Conservation (phyloP, 805 yeast genomes). For the Lipomyces kockii region DNA sequence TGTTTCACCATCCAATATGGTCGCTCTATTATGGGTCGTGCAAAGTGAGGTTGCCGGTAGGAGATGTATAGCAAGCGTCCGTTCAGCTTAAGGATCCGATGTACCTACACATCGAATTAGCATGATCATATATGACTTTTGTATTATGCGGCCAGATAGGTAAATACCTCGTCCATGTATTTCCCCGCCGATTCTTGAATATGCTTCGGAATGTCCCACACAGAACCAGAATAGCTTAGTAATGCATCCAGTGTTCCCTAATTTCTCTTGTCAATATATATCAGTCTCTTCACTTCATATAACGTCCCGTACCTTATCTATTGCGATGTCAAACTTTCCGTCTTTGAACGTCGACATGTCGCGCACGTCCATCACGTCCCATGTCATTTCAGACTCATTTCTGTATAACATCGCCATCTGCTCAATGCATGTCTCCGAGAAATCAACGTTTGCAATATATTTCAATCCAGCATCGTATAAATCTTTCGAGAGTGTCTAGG, state of each 20-base stretch:
- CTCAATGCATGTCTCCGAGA: slow-evolving; percentile 38
- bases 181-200: slow-evolving; percentile 30
- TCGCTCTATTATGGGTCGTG: slow-evolving; percentile 36
- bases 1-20: slow-evolving; percentile 33
- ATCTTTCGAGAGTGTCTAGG: slow-evolving; percentile 39
- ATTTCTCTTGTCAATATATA: not conserved
- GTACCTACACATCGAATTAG: slow-evolving; percentile 11
- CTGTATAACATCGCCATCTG: slow-evolving; percentile 33
- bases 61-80: slow-evolving; percentile 39
- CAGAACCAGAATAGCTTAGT: slow-evolving; percentile 40
- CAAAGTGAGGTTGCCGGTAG: slow-evolving; percentile 42
- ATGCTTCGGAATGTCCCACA: slow-evolving; percentile 40
- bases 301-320: slow-evolving; percentile 35
- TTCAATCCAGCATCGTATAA: slow-evolving; percentile 37
- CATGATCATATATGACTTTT: not conserved
- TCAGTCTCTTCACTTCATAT: no score
- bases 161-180: slow-evolving; percentile 39
- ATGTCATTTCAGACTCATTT: slow-evolving; percentile 37
- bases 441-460: slow-evolving; percentile 39
- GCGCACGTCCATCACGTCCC: slow-evolving; percentile 41
- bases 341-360: slow-evolving; percentile 35
- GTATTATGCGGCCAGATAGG: not conserved
- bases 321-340: slow-evolving; percentile 38
- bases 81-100: slow-evolving; percentile 37
- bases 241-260: slow-evolving; percentile 41